phyloP scores from a whole-genome alignment of 1,284 basidiomycete species.

The Sparassis latifolia region DNA sequence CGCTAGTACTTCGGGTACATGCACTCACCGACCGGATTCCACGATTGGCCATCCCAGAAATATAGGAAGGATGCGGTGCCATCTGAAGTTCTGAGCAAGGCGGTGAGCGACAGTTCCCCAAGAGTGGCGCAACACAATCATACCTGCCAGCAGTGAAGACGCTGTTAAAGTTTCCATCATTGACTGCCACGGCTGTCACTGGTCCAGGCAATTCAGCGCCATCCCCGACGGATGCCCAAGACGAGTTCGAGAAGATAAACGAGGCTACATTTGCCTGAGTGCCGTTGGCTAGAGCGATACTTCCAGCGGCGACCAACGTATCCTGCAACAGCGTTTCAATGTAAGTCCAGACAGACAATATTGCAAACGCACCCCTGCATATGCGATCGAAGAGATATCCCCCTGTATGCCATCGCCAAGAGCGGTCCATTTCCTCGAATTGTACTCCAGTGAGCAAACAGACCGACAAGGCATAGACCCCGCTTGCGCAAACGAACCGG shows the following conservation, averaged over 20 bases:
- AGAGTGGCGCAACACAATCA: slow-evolving; percentile 18
- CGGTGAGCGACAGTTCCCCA: background rate
- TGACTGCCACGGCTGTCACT: slow-evolving; percentile 83
- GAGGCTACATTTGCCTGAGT: slow-evolving; percentile 42
- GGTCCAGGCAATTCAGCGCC: slow-evolving; percentile 75
- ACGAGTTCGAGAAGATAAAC: slow-evolving; percentile 71
- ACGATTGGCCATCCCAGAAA: slow-evolving; percentile 77
- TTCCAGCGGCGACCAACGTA: slow-evolving; percentile 67
- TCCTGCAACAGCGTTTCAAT: slow-evolving; percentile 25
- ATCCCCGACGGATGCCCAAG: slow-evolving; percentile 73
- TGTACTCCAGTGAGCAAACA: slow-evolving; percentile 75
- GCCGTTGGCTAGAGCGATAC: slow-evolving; percentile 48
- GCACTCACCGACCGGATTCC: slow-evolving; percentile 58
- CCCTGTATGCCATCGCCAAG: slow-evolving; percentile 83
- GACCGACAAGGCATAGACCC: slow-evolving; percentile 73
- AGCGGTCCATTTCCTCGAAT: slow-evolving; percentile 68
- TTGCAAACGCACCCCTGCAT: slow-evolving; percentile 65
- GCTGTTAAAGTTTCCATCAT: slow-evolving; percentile 75
- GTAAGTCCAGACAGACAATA: slow-evolving; percentile 1
- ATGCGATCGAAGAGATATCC: slow-evolving; percentile 73
- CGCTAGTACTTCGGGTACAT: background rate
- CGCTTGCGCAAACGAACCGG: slow-evolving; percentile 79
- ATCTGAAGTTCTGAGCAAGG: slow-evolving; percentile 39
- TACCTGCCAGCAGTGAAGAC: slow-evolving; percentile 88
- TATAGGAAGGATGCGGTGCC: slow-evolving; percentile 66